Conservation (phyloP, 2,329 filamentous ascomycete genomes). For the Aspergillus aculeatus region DNA sequence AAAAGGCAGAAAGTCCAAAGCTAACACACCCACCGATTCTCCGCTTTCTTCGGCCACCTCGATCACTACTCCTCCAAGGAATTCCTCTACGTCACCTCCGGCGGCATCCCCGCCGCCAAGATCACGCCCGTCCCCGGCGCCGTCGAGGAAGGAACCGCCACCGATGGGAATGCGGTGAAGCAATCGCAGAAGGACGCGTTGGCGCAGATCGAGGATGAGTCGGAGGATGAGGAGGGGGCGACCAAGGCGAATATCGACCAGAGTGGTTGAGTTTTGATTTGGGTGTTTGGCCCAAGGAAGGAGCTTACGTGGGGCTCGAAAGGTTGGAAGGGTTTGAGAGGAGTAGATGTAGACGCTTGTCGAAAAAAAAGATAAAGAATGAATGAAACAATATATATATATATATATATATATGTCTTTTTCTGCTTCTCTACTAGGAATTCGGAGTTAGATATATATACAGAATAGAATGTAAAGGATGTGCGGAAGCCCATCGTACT, state of each 20-base stretch:
- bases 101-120: conserved; percentile 62
- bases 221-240: conserved; percentile 29
- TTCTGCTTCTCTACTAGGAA: too few relatives aligned
- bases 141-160: conserved; percentile 1
- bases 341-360: too few relatives aligned
- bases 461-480: too few relatives aligned
- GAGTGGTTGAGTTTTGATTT: neutral
- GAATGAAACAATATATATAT: too few relatives aligned
- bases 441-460: too few relatives aligned
- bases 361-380: too few relatives aligned
- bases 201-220: conserved; percentile 33
- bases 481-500: too few relatives aligned
- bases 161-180: conserved; percentile 9
- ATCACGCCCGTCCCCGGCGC: conserved; percentile 19
- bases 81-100: conserved; percentile 73
- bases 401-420: too few relatives aligned
- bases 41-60: conserved; percentile 75
- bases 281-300: too few relatives aligned
- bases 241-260: neutral
- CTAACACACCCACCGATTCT: conserved; percentile 55
- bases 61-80: conserved; percentile 70
- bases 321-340: too few relatives aligned
- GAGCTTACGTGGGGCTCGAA: too few relatives aligned
- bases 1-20: neutral
- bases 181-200: conserved; percentile 32